A percentile compares a stretch with the other conserved stretches of the same genome.
Conservation (phyloP, 192 early-diverging fungal species). For the Umbelopsis sp. region DNA sequence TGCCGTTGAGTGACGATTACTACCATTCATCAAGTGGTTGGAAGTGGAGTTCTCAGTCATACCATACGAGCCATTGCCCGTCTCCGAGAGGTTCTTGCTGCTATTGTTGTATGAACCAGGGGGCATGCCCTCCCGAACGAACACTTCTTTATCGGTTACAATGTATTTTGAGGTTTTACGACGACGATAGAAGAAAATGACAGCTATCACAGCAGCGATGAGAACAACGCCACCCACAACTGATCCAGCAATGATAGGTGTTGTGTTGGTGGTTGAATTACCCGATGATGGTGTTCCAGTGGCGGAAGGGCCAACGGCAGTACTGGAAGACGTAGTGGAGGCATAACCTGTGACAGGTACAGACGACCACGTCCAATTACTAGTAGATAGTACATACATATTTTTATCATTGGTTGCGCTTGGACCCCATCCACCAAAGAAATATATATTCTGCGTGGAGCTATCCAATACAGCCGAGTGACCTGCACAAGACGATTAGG, state of each 20-base stretch:
- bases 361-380: constrained; percentile 62
- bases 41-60: background rate
- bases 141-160: background rate
- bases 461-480: constrained; percentile 65
- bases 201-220: constrained; percentile 36
- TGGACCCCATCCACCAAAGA: constrained; percentile 68
- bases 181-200: constrained; percentile 16
- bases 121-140: background rate
- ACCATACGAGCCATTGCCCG: background rate
- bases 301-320: background rate
- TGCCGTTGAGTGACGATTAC: constrained; percentile 6
- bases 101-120: background rate
- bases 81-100: constrained; percentile 2
- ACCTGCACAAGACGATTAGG: constrained; percentile 40
- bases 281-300: background rate
- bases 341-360: constrained; percentile 41
- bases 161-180: background rate
- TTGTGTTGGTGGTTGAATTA: constrained; percentile 25
- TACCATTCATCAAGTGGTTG: background rate
- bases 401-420: constrained; percentile 52
- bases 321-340: background rate
- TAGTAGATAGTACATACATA: constrained; percentile 68
- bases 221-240: constrained; percentile 45
- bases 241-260: constrained; percentile 35
- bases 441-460: constrained; percentile 57